Base-by-base conservation (phyloP, 495 filamentous ascomycete species). In the Sabuloglossum arenarium region DNA sequence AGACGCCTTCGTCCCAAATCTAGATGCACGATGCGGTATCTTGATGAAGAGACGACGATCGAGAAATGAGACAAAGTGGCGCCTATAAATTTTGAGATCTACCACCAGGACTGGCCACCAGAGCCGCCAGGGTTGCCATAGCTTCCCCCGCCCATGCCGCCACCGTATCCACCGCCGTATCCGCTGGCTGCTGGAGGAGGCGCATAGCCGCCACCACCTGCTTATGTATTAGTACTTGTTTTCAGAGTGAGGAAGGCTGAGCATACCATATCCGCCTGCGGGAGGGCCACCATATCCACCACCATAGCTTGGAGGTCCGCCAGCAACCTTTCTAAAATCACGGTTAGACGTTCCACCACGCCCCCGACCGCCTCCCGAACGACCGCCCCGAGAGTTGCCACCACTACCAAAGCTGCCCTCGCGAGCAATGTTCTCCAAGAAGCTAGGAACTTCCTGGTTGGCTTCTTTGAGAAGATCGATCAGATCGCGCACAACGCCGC, bases 391-490 rank as follows among this genome's bases (percentile, higher is more conserved):
- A 64, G 85, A 74, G 42, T 85, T 77, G 64, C 85, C 75, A 46
- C 85, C 76, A 53, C 86, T 82, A 61, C 78, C 86, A 62, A 81
- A 85, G 60, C 84, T 81, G 51, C 86, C 84, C 73, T 96, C 91
- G 59, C 91, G 88, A 64, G 91, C 88, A 72, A 96, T 93, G 65
- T 82, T 89, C 76, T 97, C 91, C 28, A 98, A 72, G 79, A 97
- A 98, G 29, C 73, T 67, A 28, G 91, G 91, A 58, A 97, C 81
- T 63, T 96, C 91, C 68, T 98, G 91, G 73, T 97, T 90, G 59
- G 90, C 90, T 66, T 98, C 91, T 75, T 97, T 96, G 56, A 98
- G 76, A 29, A 98, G 80, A 34, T 98, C 93, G 61, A 98, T 79
- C 54, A 98, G 77, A 66, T 97, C 93, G 53, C 88, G 82, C 52